Evolutionary conservation across 108 stramenopile species (phyloP).

Genomic region (Conticribra weissflogii): DNA sequence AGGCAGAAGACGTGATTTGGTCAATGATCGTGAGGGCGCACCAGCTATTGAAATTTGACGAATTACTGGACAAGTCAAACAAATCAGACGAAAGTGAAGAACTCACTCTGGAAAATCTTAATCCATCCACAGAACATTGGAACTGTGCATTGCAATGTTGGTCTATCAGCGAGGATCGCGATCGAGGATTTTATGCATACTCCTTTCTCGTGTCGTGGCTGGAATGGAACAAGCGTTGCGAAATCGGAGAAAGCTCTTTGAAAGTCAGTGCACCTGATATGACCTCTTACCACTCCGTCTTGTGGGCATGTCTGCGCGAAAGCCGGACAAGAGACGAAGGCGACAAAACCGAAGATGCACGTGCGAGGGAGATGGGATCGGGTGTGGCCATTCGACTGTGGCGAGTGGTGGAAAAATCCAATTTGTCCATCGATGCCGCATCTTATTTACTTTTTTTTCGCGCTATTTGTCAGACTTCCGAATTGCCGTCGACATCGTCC

Average conservation of each 20-base stretch:
- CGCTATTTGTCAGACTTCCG: slow-evolving; percentile 32
- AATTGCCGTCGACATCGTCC: slow-evolving; percentile 8
- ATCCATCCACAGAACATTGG: slow-evolving; percentile 36
- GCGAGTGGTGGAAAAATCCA: slow-evolving; percentile 16
- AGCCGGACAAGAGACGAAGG: neutral
- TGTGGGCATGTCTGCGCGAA: slow-evolving; percentile 17
- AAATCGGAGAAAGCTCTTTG: neutral
- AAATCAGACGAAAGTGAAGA: neutral
- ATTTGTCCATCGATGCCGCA: slow-evolving; percentile 4
- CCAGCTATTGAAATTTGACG: no score
- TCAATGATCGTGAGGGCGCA: slow-evolving; percentile 28
- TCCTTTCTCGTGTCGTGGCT: slow-evolving; percentile 28
- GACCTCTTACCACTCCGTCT: slow-evolving; percentile 13
- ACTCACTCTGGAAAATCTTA: neutral
- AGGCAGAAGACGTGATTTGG: slow-evolving; percentile 46
- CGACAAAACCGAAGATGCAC: neutral
- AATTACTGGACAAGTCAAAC: neutral
- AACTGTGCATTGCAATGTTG: slow-evolving; percentile 44
- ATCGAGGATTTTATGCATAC: slow-evolving; percentile 34
- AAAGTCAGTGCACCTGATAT: slow-evolving; percentile 1
- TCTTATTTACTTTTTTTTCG: slow-evolving; percentile 22
- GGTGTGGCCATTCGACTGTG: slow-evolving; percentile 27
- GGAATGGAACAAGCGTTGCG: slow-evolving; percentile 16
- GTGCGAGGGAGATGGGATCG: slow-evolving; percentile 27
- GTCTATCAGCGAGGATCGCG: slow-evolving; percentile 33